A percentile compares a stretch with the other conserved stretches of the same genome.
Conservation (phyloP, 2,329 filamentous ascomycete genomes). For the Sclerotinia sclerotiorum region DNA sequence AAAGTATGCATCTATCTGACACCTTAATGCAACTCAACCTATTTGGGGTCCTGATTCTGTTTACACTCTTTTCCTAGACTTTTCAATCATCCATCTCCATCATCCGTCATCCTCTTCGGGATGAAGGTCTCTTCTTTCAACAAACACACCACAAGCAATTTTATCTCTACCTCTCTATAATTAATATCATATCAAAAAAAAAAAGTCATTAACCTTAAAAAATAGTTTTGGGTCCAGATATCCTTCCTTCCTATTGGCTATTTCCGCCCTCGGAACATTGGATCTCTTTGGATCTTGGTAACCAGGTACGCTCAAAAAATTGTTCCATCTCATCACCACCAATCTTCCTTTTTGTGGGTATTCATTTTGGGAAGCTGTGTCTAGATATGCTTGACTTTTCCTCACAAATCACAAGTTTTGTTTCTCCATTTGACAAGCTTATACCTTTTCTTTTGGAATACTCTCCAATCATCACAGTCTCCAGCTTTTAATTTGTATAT, state of each 20-base stretch:
- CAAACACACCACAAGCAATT: background rate
- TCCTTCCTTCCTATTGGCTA: background rate
- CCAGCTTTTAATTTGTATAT: constrained; percentile 3
- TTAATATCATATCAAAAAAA: background rate
- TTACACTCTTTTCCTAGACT: background rate
- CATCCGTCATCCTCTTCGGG: background rate
- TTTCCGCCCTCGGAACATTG: background rate
- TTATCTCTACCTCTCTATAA: constrained; percentile 1
- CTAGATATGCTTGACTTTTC: background rate
- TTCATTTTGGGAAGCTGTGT: constrained; percentile 1
- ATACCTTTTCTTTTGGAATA: background rate
- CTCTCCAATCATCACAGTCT: background rate
- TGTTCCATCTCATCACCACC: constrained; percentile 11
- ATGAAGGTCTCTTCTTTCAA: constrained; percentile 6
- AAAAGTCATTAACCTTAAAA: background rate
- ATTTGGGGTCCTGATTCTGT: background rate
- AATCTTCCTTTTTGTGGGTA: constrained; percentile 7
- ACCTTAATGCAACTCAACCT: background rate
- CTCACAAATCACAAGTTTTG: background rate
- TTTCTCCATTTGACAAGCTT: background rate
- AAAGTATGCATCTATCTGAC: background rate
- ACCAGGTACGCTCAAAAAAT: constrained; percentile 16
- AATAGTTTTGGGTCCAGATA: background rate
- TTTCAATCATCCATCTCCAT: no score
- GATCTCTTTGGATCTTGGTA: constrained; percentile 11